Conservation (phyloP, 148 eudicot genomes). For the Fagopyrum tataricum region DNA sequence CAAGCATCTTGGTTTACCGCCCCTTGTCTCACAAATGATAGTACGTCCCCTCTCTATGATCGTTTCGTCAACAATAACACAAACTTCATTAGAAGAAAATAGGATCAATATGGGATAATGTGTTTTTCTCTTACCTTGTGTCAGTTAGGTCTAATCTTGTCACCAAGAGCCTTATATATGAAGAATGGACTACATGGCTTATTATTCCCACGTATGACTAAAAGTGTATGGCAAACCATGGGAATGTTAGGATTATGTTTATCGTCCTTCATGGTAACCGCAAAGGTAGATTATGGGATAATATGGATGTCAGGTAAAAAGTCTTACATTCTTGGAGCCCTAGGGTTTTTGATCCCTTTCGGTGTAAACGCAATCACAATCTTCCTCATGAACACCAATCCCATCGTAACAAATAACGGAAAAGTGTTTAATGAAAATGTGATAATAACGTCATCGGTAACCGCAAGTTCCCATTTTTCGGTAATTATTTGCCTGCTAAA, state of each 20-base stretch:
- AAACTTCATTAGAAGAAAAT: not conserved
- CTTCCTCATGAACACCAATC: not conserved
- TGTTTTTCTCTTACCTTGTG: not conserved
- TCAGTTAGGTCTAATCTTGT: not conserved
- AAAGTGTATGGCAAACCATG: not conserved
- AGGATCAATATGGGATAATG: not conserved
- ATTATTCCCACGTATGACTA: not conserved
- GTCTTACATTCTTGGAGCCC: constrained; percentile 15
- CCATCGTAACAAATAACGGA: too few relatives aligned
- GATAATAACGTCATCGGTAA: not conserved
- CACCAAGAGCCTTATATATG: not conserved
- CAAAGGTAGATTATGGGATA: constrained; percentile 13
- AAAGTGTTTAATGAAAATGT: not conserved
- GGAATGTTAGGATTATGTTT: not conserved
- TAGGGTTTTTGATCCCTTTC: constrained; percentile 14
- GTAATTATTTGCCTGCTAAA: constrained; percentile 20
- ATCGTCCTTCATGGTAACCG: not conserved
- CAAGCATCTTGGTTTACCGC: not conserved
- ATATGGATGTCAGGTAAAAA: constrained; percentile 8
- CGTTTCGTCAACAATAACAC: too few relatives aligned
- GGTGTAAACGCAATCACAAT: not conserved
- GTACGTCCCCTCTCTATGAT: too few relatives aligned
- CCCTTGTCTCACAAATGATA: constrained; percentile 3
- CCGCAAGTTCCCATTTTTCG: constrained; percentile 16
- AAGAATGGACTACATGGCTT: not conserved